Evolutionary conservation across 106 monocot genomes (phyloP).

Genomic region (Agapanthus africanus): DNA sequence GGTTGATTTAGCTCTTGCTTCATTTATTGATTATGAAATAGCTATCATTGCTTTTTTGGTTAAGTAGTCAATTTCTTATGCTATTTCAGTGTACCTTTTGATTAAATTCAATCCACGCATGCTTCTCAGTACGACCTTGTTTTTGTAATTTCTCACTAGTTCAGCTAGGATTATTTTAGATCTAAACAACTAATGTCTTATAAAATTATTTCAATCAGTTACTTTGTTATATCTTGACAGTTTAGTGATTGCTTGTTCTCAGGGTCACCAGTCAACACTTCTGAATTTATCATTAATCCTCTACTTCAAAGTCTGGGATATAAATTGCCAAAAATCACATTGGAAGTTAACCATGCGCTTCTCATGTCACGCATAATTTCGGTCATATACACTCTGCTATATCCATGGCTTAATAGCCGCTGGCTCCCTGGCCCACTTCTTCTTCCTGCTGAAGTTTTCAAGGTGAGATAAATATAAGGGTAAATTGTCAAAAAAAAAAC

Average conservation of each 20-base stretch:
- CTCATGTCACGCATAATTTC: conserved; percentile 37
- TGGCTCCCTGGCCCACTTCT: conserved; percentile 86
- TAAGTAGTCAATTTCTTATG: not conserved
- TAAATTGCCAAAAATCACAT: conserved; percentile 46
- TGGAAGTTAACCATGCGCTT: conserved; percentile 47
- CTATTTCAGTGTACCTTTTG: not conserved
- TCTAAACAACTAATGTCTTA: not conserved
- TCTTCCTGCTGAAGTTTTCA: conserved; percentile 95
- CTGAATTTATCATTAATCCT: conserved; percentile 60
- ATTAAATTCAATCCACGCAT: not conserved
- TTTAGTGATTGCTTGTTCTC: conserved; percentile 21
- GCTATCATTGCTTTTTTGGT: not conserved
- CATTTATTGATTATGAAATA: not conserved
- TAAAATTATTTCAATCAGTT: not conserved
- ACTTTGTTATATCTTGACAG: conserved; percentile 5
- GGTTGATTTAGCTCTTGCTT: not conserved
- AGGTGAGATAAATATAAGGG: too few relatives aligned
- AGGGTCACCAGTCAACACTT: conserved; percentile 77
- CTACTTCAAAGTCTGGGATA: conserved; percentile 65
- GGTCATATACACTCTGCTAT: conserved; percentile 54
- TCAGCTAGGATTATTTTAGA: not conserved
- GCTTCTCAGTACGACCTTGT: not conserved
- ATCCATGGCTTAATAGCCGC: conserved; percentile 63
- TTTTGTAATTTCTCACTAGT: not conserved
- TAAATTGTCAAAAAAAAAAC: too few relatives aligned